Evolutionary conservation across 2,329 filamentous ascomycete species (phyloP).

Genomic region (Fusarium paranaense): DNA sequence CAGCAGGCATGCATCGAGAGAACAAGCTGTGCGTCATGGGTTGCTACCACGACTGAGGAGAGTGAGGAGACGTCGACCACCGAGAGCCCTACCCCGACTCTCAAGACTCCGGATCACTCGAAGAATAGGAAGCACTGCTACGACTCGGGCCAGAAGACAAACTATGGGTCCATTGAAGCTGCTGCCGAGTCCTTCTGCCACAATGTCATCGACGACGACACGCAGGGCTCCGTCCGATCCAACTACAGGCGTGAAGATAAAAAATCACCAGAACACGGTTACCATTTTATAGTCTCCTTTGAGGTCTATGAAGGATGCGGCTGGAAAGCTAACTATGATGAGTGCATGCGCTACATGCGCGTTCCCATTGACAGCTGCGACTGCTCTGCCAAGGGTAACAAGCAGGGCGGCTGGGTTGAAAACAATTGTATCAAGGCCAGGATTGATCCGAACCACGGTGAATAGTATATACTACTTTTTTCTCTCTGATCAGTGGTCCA

Average conservation of each 20-base stretch:
- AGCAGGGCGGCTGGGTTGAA: constrained; percentile 40
- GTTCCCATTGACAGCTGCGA: too few relatives aligned
- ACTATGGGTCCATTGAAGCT: background rate
- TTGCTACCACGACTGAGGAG: constrained; percentile 1
- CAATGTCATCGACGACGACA: constrained; percentile 1
- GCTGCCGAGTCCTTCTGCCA: constrained; percentile 31
- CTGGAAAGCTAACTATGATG: constrained; percentile 24
- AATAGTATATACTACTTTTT: too few relatives aligned
- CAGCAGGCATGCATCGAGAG: background rate
- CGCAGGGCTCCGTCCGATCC: constrained; percentile 2
- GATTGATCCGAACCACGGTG: background rate
- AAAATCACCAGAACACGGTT: constrained; percentile 14
- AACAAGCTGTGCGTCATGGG: constrained; percentile 7
- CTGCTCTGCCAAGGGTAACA: constrained; percentile 6
- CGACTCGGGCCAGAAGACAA: constrained; percentile 11
- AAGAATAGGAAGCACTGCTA: constrained; percentile 30
- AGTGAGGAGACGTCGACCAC: background rate
- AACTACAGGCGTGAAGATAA: constrained; percentile 18
- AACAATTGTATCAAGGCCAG: constrained; percentile 21
- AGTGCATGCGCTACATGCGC: too few relatives aligned
- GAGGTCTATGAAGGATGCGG: constrained; percentile 26
- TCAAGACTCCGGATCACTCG: background rate
- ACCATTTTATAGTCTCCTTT: constrained; percentile 25
- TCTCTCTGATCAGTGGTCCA: too few relatives aligned
- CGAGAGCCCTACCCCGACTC: background rate